Conservation (phyloP, 257 asterid species). For the Solanum stenotomum region DNA sequence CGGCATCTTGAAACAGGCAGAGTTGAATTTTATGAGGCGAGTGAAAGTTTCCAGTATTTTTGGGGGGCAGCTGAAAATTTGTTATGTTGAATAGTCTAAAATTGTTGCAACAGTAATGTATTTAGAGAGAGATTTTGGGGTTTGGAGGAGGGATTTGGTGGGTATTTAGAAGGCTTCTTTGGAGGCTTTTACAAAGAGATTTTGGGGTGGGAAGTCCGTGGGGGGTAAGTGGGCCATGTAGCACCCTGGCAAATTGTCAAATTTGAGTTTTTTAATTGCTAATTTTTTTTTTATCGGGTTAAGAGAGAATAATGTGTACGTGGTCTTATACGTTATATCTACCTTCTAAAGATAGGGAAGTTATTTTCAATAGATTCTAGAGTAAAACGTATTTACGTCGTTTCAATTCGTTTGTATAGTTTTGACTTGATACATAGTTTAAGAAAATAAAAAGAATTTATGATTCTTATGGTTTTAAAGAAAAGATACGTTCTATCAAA, state of each 20-base stretch:
- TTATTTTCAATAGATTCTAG: too few species aligned
- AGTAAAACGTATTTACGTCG: too few species aligned
- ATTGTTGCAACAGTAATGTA: not conserved
- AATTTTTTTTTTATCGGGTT: not conserved
- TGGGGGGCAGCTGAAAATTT: not conserved
- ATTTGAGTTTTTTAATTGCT: not conserved
- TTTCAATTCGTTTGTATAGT: not conserved
- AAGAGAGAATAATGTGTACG: not conserved
- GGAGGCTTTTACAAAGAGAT: not conserved
- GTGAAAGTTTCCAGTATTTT: not conserved
- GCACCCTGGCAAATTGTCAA: not conserved
- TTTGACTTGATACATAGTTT: not conserved
- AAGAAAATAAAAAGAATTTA: too few species aligned
- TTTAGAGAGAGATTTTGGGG: not conserved
- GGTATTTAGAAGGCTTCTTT: not conserved
- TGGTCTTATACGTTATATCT: not conserved
- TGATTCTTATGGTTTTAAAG: too few species aligned
- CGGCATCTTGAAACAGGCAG: constrained; percentile 49
- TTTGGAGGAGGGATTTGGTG: not conserved
- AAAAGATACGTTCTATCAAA: too few species aligned
- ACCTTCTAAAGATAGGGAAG: too few species aligned
- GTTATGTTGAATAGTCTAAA: constrained; percentile 4
- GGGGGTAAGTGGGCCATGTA: not conserved
- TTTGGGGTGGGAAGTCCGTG: constrained; percentile 4
- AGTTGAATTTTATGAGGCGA: not conserved